Percentiles rank a stretch among this genome's conserved stretches.
Conservation (phyloP, 176 grass and related monocot species). For the Hordeum marinum region DNA sequence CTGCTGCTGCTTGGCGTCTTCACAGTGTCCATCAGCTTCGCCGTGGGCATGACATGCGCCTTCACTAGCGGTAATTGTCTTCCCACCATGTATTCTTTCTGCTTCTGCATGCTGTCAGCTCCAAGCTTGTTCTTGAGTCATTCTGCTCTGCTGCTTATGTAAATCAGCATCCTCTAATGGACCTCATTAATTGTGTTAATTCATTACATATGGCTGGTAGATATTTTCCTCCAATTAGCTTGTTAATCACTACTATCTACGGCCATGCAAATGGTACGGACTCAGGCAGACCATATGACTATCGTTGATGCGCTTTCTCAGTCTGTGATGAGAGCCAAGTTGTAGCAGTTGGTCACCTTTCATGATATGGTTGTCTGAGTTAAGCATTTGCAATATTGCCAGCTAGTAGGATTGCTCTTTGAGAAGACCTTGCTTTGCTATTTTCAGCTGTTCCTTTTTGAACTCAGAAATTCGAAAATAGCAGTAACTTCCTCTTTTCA, state of each 20-base stretch:
- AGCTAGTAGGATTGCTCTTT: not conserved
- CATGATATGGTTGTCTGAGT: not conserved
- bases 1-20: constrained; percentile 65
- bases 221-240: not conserved
- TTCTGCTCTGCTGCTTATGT: not conserved
- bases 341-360: not conserved
- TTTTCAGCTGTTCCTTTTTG: not conserved
- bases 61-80: constrained; percentile 69
- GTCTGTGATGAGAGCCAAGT: not conserved
- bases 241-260: not conserved
- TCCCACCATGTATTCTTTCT: not conserved
- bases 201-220: not conserved
- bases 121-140: not conserved
- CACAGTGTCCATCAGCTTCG: constrained; percentile 66
- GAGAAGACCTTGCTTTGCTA: not conserved
- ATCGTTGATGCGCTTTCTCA: not conserved
- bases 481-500: not conserved
- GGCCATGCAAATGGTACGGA: not conserved
- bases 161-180: not conserved
- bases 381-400: not conserved
- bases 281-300: not conserved
- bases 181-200: not conserved
- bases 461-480: not conserved
- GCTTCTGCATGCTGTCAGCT: not conserved
- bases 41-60: constrained; percentile 76